Base-by-base conservation (phyloP, 805 yeast species). In the Candida tallmaniae region DNA sequence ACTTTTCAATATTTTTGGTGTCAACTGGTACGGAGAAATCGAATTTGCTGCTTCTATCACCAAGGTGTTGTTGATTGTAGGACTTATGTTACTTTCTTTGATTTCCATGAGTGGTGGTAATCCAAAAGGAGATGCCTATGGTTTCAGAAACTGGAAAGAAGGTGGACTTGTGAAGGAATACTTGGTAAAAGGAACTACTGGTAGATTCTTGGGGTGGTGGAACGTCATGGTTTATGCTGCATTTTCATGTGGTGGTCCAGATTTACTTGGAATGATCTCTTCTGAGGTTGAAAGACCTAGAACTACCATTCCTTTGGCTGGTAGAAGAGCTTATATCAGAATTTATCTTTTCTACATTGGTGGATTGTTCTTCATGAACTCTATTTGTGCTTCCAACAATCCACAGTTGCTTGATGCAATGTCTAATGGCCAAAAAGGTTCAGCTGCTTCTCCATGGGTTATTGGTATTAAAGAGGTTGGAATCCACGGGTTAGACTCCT, bases 231-330 rank as follows among this genome's bases (percentile, higher is more conserved):
- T 57, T 23, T 60, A 54, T 34, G 63, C 64, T 16, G 65, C 64
- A 3, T 59, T 57, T 30, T 46, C 60, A 3, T 56, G 62, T 41
- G 65, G 65, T 21, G 67, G 67, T 4, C 58, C 63, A 6, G 65
- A 60, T 41, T 45, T 58, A 40, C 44, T 60, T 34, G 64, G 49
- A 6, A 39, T 51, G 51, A 51, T 58, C 35, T 47, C 52, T 27
- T 60, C 64, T 23, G 80, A 78, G 45, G 59, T 62, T 27, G 46
- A 64, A n/a, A 46, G 48, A 25, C 87, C 68, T 14, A 45, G 68
- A 38, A 60, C 48, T 29, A 51, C 44, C 29, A 55, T 62, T 21
- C 56, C 62, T 2, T 38, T 54, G 41, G 66, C 65, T 6, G 62
- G 62, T 20, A 51, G 45, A 37, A 54, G 64, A 47, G 47, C 64